Evolutionary conservation across 2,329 filamentous ascomycete genomes (phyloP).

Genomic region (Lasiodiplodia theobromae): DNA sequence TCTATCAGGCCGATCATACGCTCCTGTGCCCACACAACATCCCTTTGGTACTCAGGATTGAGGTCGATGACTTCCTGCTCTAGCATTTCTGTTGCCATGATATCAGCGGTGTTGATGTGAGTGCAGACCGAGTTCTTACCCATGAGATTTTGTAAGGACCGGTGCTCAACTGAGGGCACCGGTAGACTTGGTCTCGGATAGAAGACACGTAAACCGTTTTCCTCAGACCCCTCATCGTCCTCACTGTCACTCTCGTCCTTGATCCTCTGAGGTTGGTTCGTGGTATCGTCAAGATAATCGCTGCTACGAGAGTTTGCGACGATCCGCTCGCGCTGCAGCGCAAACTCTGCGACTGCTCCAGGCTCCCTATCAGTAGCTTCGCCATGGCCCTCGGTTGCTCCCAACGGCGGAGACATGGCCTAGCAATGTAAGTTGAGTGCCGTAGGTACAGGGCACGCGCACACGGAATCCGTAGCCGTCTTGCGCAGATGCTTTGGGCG

Average conservation of each 20-base stretch:
- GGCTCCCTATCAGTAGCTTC: neutral
- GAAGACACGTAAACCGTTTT: neutral
- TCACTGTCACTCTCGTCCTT: neutral
- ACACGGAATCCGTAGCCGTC: neutral
- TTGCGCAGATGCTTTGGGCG: neutral
- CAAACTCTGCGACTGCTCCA: neutral
- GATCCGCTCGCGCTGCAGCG: neutral
- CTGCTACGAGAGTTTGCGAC: neutral
- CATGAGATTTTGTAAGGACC: constrained; percentile 1
- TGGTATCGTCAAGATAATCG: neutral
- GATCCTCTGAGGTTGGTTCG: neutral
- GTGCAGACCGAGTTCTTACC: neutral
- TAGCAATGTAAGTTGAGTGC: neutral
- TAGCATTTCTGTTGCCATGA: constrained; percentile 32
- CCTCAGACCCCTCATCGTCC: neutral
- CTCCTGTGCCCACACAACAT: constrained; percentile 53
- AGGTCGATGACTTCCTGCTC: constrained; percentile 45
- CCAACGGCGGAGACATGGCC: neutral
- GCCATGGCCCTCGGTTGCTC: neutral
- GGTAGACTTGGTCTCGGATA: neutral
- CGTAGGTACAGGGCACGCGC: neutral
- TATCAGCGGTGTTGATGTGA: neutral
- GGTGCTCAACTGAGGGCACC: neutral
- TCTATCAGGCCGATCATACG: constrained; percentile 45
- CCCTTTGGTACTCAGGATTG: constrained; percentile 56